Conservation (phyloP, 2,329 filamentous ascomycete genomes). For the Phaeosphaeriaceae sp. region DNA sequence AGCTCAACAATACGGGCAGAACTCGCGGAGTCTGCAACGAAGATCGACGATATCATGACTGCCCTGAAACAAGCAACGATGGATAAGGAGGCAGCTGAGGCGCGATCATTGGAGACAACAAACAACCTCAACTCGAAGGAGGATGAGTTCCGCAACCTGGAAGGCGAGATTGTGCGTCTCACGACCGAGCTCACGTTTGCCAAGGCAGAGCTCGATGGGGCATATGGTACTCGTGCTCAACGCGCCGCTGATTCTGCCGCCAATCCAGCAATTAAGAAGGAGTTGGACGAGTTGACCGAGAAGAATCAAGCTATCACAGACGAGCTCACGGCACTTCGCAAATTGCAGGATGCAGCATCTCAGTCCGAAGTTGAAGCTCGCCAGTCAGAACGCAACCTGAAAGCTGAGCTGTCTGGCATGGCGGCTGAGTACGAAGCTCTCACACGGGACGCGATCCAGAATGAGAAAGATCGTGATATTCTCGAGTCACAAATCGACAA, state of each 20-base stretch:
- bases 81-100: conserved; percentile 43
- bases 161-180: conserved; percentile 69
- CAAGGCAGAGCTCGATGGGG: conserved; percentile 88
- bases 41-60: conserved; percentile 34
- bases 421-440: conserved; percentile 74
- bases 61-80: conserved; percentile 35
- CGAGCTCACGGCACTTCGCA: conserved; percentile 54
- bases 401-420: conserved; percentile 71
- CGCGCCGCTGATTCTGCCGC: conserved; percentile 70
- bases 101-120: conserved; percentile 35
- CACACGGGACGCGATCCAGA: conserved; percentile 72
- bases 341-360: conserved; percentile 43
- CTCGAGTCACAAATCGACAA: conserved; percentile 70
- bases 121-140: conserved; percentile 42
- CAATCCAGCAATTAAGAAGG: conserved; percentile 63
- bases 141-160: conserved; percentile 53
- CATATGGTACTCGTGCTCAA: conserved; percentile 80
- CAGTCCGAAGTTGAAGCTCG: conserved; percentile 45
- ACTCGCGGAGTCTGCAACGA: conserved; percentile 41
- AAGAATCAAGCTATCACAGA: conserved; percentile 51
- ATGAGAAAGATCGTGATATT: conserved; percentile 72
- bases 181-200: conserved; percentile 88
- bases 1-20: conserved; percentile 47
- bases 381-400: conserved; percentile 57
- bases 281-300: conserved; percentile 63